A percentile compares a stretch with the other conserved stretches of the same genome.
phyloP scores from a whole-genome alignment of 2,329 filamentous ascomycete species.

The Colletotrichum salicis region DNA sequence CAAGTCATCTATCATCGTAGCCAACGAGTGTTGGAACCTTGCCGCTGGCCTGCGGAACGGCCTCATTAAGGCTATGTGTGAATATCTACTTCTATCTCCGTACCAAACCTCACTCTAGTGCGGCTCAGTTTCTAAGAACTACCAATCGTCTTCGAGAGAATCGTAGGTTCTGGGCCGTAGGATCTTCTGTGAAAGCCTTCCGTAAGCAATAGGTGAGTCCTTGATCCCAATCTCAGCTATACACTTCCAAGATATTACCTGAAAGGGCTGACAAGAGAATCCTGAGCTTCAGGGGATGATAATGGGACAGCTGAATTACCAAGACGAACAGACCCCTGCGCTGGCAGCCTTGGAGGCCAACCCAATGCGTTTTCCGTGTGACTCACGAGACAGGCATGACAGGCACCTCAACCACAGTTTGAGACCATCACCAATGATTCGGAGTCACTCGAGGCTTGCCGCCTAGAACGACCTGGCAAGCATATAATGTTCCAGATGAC shows the following conservation, averaged over 20 bases:
- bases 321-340: background rate
- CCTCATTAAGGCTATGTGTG: conserved; percentile 28
- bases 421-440: background rate
- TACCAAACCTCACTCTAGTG: background rate
- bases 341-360: conserved; percentile 15
- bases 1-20: background rate
- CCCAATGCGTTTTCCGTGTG: conserved; percentile 7
- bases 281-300: background rate
- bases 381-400: conserved; percentile 7
- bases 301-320: background rate
- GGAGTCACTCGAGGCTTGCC: conserved; percentile 15
- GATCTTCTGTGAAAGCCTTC: background rate
- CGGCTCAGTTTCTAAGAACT: background rate
- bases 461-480: conserved; percentile 17
- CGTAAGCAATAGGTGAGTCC: conserved; percentile 10
- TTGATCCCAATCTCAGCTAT: background rate
- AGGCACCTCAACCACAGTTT: background rate
- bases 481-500: background rate
- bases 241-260: background rate
- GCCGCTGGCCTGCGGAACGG: conserved; percentile 5
- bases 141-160: background rate
- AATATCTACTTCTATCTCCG: conserved; percentile 20
- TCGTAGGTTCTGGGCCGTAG: background rate
- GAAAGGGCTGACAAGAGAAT: background rate
- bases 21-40: background rate